Base-by-base conservation (phyloP, 306 rosid genomes). In the Gynostemma pentaphyllum region DNA sequence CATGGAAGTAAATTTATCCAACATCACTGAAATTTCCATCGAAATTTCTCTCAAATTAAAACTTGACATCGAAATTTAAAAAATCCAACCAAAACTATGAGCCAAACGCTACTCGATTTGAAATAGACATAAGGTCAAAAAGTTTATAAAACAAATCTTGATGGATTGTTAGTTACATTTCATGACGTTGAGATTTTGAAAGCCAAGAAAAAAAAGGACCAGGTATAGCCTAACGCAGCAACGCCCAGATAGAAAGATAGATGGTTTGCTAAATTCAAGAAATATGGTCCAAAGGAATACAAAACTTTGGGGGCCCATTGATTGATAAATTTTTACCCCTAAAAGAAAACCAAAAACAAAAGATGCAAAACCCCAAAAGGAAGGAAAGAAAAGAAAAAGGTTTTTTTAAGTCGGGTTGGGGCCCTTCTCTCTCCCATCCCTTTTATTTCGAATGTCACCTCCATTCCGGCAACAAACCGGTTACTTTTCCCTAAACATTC, bases 371-470 rank as follows among this genome's bases (percentile, higher is more conserved):
- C 9, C 39, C 18, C 22, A 14, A 53, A 37, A 1, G 10, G 32
- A 57, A 57, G 45, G 19, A 11, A 21, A 37, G 3, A 37, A 55
- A 57, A 57, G 45, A 18, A 11, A 21, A 19, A 36, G 10, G 42
- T n/a, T 6, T 37, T 21, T 52, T 55, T 7, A 3, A 23, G 62
- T 32, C 28, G 22, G 62, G 64, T 18, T 44, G 69, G 70, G 44
- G 34, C 36, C n/a, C 44, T n/a, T n/a, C n/a, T n/a, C n/a, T n/a
- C n/a, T n/a, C n/a, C n/a, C n/a, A n/a, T n/a, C n/a, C n/a, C n/a
- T n/a, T n/a, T n/a, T n/a, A 42, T 22, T 29, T 9, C 21, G 75
- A 70, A 70, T 50, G 68, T 70, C 74, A 70, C 64, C 69, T 30
- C 37, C 44, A 62, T 50, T 50, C 69, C 69, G 63, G 75, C 68